phyloP scores from a whole-genome alignment of 768 basidiomycete species.

The Calvatia gigantea region DNA sequence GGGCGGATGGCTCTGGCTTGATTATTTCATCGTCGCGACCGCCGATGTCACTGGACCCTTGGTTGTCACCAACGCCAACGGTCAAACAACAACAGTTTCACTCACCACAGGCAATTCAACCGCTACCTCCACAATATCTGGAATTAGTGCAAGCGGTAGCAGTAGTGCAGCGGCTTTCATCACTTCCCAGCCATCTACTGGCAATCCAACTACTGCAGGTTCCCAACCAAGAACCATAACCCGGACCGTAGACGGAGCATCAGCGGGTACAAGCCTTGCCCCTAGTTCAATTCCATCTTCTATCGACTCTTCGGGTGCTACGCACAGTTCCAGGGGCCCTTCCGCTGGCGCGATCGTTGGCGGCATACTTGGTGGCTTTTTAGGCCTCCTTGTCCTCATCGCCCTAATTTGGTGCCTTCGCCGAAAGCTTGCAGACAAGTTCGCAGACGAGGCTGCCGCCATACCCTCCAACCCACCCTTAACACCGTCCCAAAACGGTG shows the following conservation, averaged over 20 bases:
- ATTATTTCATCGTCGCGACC: background rate
- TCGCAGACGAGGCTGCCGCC: background rate
- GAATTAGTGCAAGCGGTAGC: too few relatives aligned
- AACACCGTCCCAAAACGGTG: background rate
- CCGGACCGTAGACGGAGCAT: too few relatives aligned
- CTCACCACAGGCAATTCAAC: too few relatives aligned
- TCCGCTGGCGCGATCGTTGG: conserved; percentile 1
- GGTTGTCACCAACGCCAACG: too few relatives aligned
- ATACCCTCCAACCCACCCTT: background rate
- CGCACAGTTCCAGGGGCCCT: background rate
- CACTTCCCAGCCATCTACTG: too few relatives aligned
- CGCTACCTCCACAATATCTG: too few relatives aligned
- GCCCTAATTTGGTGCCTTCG: background rate
- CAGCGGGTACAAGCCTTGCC: background rate
- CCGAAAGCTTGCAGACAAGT: background rate
- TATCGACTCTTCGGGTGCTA: background rate
- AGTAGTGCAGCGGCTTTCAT: too few relatives aligned
- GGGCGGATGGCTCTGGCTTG: conserved; percentile 1
- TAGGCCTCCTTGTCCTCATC: background rate
- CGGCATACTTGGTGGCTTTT: background rate
- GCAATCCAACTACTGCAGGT: background rate
- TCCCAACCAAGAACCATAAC: background rate
- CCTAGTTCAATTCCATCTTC: background rate
- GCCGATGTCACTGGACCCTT: too few relatives aligned
- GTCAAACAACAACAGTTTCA: too few relatives aligned